Evolutionary conservation across 768 basidiomycete species (phyloP), one percentile per base, ranked within the genome.

Genomic region (Trametes coccinea): DNA sequence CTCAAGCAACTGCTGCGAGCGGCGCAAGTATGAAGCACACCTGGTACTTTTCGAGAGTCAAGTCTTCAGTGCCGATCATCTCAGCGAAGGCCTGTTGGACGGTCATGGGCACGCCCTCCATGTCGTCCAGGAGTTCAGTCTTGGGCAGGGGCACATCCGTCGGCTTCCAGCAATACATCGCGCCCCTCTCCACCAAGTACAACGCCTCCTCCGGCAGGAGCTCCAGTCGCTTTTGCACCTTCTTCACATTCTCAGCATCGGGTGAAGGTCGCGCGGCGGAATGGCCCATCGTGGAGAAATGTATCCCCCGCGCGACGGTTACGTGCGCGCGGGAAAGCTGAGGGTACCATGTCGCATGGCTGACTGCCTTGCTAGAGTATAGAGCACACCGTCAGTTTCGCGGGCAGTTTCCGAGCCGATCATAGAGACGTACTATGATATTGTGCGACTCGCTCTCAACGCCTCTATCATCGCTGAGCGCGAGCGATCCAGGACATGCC

Each of bases 171-270:
- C 94, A 94, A 63, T 92, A 90, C 63, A 98, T 76, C 2, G 89
- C 82, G 0, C 97, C 96, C 45, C 95, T 79, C 74, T 98, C 97
- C 47, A 96, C 82, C 34, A 98, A 83, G 77, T 98, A 98, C 16
- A 99, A 80, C 0, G 93, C 86, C 76, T 99, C 97, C 76, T 99
- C 97, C 0, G 97, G 97, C 2, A 99, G 80, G 0, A 99, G 80
- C 69, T 98, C 94, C 16, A 93, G 76, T 30, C 87, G 77, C 72
- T 88, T 92, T 13, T 83, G 80, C 1, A 76, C 58, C 68, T 84
- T 88, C 44, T 73, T 66, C 29, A 69, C 61, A 29, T 75, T 70
- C 30, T 78, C 73, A 13, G 69, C 68, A 2, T 13, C 45, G 0
- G 30, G n/a, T 1, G 72, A n/a, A 9, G 72, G 67, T 33, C 88